These are phyloP conservation scores for Auricularia cornea DNA, from an alignment of 768 basidiomycete species.

Conservation along the genomic window DNA sequence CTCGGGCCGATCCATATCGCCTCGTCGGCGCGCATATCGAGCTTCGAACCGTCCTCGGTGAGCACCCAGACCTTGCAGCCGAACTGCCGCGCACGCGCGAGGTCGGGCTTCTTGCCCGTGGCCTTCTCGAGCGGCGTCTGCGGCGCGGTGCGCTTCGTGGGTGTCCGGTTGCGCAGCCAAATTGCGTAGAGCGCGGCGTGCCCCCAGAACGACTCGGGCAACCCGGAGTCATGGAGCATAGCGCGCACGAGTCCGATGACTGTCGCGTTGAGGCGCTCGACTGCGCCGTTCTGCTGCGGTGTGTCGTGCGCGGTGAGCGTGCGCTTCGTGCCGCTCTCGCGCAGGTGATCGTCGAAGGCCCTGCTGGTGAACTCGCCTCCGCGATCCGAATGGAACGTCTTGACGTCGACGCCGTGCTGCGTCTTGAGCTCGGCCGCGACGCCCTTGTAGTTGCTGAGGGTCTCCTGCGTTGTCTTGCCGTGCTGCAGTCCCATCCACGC, in stretches of 20 bases:
- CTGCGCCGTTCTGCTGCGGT: slow-evolving; percentile 19
- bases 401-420: slow-evolving; percentile 19
- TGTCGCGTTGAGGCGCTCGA: slow-evolving; percentile 15
- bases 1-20: background rate
- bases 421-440: too few relatives aligned
- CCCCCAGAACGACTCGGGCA: slow-evolving; percentile 12
- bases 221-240: slow-evolving; percentile 9
- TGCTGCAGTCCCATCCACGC: too few relatives aligned
- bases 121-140: slow-evolving; percentile 20
- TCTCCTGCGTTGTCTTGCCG: too few relatives aligned
- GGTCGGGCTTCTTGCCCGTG: slow-evolving; percentile 18
- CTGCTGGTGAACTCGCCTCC: background rate
- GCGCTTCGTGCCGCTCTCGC: background rate
- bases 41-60: background rate
- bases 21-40: background rate
- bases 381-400: slow-evolving; percentile 1
- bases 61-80: slow-evolving; percentile 14
- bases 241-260: slow-evolving; percentile 8
- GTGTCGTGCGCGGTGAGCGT: slow-evolving; percentile 10
- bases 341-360: background rate
- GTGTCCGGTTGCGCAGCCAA: slow-evolving; percentile 12
- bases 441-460: too few relatives aligned
- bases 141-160: slow-evolving; percentile 11
- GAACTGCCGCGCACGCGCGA: slow-evolving; percentile 14
- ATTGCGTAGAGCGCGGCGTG: slow-evolving; percentile 8